phyloP scores from a whole-genome alignment of 768 basidiomycete genomes.

The Amanita muscaria region DNA sequence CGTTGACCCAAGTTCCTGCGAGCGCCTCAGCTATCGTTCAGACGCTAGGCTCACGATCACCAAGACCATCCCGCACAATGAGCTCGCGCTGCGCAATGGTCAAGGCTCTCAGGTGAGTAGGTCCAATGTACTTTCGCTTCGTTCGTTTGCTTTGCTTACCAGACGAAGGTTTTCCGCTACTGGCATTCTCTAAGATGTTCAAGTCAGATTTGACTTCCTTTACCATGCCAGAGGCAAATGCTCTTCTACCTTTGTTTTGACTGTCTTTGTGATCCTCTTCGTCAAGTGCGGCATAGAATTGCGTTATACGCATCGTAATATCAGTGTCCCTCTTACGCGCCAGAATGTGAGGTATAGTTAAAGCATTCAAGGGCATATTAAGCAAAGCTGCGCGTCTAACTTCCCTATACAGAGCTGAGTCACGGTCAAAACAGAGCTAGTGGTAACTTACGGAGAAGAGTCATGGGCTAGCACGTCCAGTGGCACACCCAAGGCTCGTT shows the following conservation, averaged over 20 bases:
- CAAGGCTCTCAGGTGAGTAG: slow-evolving; percentile 57
- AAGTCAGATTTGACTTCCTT: slow-evolving; percentile 3
- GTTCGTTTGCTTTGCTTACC: background rate
- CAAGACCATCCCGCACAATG: slow-evolving; percentile 74
- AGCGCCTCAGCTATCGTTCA: slow-evolving; percentile 64
- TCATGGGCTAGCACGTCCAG: slow-evolving; percentile 64
- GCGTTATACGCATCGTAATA: slow-evolving; percentile 59
- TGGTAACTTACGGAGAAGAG: slow-evolving; percentile 70
- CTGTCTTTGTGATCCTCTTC: slow-evolving; percentile 14
- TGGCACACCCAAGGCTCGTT: slow-evolving; percentile 52
- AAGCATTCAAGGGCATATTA: slow-evolving; percentile 51
- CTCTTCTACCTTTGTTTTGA: slow-evolving; percentile 3
- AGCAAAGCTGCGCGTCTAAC: slow-evolving; percentile 75
- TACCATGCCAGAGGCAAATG: background rate
- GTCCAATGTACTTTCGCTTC: slow-evolving; percentile 28
- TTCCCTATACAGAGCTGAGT: slow-evolving; percentile 43
- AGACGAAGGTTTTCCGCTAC: background rate
- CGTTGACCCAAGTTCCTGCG: slow-evolving; percentile 69
- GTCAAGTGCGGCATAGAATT: slow-evolving; percentile 34
- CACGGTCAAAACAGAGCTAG: slow-evolving; percentile 5
- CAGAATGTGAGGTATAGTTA: slow-evolving; percentile 59
- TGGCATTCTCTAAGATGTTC: background rate
- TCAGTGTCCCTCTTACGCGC: slow-evolving; percentile 77
- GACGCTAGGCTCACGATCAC: slow-evolving; percentile 75
- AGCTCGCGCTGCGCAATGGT: slow-evolving; percentile 66